Evolutionary conservation across 768 basidiomycete species (phyloP).

Genomic region (Holtermanniella nyarrowii): DNA sequence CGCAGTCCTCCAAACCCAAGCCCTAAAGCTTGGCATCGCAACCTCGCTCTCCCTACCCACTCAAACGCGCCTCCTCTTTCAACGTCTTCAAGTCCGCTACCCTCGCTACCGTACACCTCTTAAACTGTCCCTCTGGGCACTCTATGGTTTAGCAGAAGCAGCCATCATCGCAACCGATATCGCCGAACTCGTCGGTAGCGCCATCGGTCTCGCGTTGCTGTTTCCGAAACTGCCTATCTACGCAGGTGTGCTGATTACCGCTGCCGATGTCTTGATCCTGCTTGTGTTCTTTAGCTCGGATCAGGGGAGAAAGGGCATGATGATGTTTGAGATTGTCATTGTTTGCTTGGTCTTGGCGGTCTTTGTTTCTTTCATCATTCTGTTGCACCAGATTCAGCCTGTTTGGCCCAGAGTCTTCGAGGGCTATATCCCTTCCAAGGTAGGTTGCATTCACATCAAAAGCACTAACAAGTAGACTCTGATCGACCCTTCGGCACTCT

Average conservation of each 20-base stretch:
- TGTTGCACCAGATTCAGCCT: slow-evolving; percentile 61
- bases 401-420: slow-evolving; percentile 63
- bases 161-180: slow-evolving; percentile 70
- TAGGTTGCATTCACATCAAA: slow-evolving; percentile 14
- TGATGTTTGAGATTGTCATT: slow-evolving; percentile 40
- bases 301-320: slow-evolving; percentile 36
- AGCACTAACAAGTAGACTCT: slow-evolving; percentile 16
- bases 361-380: slow-evolving; percentile 64
- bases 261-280: slow-evolving; percentile 39
- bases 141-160: slow-evolving; percentile 48
- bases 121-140: slow-evolving; percentile 11
- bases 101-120: slow-evolving; percentile 27
- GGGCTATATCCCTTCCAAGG: slow-evolving; percentile 65
- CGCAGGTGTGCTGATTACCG: slow-evolving; percentile 41
- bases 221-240: slow-evolving; percentile 40
- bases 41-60: slow-evolving; percentile 29
- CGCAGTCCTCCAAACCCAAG: slow-evolving; percentile 64
- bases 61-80: slow-evolving; percentile 28
- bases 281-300: slow-evolving; percentile 39
- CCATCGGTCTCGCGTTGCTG: slow-evolving; percentile 62
- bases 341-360: slow-evolving; percentile 49
- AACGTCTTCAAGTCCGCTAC: slow-evolving; percentile 32
- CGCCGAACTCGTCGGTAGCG: slow-evolving; percentile 69
- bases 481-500: slow-evolving; percentile 40
- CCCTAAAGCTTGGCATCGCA: slow-evolving; percentile 59